These are phyloP conservation scores for Coniochaeta sp. DNA, from an alignment of 2,329 filamentous ascomycete species.

Conservation along the genomic window DNA sequence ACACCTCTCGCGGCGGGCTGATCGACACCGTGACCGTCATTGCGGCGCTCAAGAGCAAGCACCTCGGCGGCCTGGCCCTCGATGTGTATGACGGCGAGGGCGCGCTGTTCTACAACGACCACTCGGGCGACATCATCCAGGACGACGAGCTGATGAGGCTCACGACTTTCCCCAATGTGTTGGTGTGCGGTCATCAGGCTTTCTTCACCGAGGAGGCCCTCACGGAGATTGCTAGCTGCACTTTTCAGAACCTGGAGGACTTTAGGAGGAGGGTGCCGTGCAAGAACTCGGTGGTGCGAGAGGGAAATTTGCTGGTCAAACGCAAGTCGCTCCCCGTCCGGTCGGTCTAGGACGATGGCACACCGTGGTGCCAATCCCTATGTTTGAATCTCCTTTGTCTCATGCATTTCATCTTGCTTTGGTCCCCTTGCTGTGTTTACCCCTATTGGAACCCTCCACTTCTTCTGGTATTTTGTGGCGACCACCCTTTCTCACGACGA, in stretches of 20 bases:
- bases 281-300: constrained; percentile 26
- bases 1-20: constrained; percentile 60
- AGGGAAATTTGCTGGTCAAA: constrained; percentile 13
- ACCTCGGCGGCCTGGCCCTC: constrained; percentile 54
- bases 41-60: constrained; percentile 50
- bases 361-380: too few relatives aligned
- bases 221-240: constrained; percentile 53
- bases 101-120: constrained; percentile 58
- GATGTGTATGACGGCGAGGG: constrained; percentile 63
- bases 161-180: constrained; percentile 60
- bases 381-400: too few relatives aligned
- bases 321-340: constrained; percentile 25
- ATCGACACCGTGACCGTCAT: constrained; percentile 54
- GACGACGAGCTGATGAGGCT: constrained; percentile 60
- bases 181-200: constrained; percentile 61
- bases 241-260: constrained; percentile 47
- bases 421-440: neutral
- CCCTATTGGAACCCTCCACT: neutral
- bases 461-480: neutral
- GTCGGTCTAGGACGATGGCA: constrained; percentile 10
- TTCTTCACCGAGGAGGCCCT: constrained; percentile 63
- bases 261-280: constrained; percentile 26
- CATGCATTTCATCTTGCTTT: too few relatives aligned
- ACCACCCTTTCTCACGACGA: too few relatives aligned
- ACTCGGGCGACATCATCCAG: constrained; percentile 56